Conservation (phyloP, 805 yeast genomes). For the Debaryomyces maramus region DNA sequence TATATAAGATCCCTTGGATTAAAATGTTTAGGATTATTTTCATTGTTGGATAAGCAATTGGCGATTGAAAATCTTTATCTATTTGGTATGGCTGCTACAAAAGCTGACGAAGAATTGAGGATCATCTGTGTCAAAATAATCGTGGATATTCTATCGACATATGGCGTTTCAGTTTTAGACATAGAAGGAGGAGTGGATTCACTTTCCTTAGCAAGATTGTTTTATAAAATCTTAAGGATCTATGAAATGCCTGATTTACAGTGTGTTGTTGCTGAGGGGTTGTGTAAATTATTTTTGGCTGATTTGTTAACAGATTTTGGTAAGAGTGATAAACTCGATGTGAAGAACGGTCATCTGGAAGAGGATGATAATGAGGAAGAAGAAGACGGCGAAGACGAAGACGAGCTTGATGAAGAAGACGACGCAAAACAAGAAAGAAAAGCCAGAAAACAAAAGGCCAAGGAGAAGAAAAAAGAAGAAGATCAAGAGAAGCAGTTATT, state of each 20-base stretch:
- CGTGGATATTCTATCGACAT: constrained; percentile 74
- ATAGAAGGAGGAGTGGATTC: constrained; percentile 54
- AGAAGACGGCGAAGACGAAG: constrained; percentile 3
- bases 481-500: constrained; percentile 42
- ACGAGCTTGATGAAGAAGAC: constrained; percentile 30
- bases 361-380: constrained; percentile 36
- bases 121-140: constrained; percentile 66
- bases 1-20: constrained; percentile 65
- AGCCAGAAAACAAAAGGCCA: not conserved
- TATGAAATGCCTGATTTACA: constrained; percentile 64
- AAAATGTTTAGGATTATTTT: constrained; percentile 75
- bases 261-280: constrained; percentile 80
- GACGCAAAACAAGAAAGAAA: not conserved
- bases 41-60: constrained; percentile 60
- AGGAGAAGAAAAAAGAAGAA: constrained; percentile 13
- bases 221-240: constrained; percentile 63
- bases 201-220: constrained; percentile 63
- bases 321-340: constrained; percentile 7
- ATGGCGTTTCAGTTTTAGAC: constrained; percentile 70
- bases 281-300: constrained; percentile 78
- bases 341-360: constrained; percentile 1
- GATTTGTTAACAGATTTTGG: constrained; percentile 72
- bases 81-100: constrained; percentile 68
- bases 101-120: constrained; percentile 63
- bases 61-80: constrained; percentile 66